Percentiles rank a stretch among this genome's conserved stretches.
Conservation (phyloP, 1,139 yeast genomes). For the Nakaseomyces delphensis region DNA sequence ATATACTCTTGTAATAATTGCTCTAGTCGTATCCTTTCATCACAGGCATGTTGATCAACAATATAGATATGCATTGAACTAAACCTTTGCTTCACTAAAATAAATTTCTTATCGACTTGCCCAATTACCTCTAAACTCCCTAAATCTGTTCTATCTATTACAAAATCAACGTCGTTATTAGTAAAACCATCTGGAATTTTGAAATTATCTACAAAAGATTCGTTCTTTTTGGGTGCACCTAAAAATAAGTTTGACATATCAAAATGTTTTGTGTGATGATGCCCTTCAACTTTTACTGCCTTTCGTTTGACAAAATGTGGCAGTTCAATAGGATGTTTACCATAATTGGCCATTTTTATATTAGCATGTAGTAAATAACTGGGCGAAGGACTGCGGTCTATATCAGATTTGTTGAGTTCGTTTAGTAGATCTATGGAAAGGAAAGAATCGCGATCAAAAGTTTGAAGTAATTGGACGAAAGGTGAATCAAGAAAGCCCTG, state of each 20-base stretch:
- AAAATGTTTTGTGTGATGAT: background rate
- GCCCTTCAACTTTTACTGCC: background rate
- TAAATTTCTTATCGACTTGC: constrained; percentile 56
- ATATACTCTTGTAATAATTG: constrained; percentile 31
- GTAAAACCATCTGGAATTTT: background rate
- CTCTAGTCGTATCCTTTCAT: constrained; percentile 59
- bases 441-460: background rate
- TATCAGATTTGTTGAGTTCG: background rate
- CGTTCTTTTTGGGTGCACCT: background rate
- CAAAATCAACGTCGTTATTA: constrained; percentile 8
- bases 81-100: constrained; percentile 35
- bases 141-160: constrained; percentile 14
- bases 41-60: constrained; percentile 75
- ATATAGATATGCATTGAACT: constrained; percentile 30
- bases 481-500: constrained; percentile 21
- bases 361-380: background rate
- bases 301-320: background rate
- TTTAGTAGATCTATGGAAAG: background rate
- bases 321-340: background rate
- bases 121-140: constrained; percentile 30
- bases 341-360: constrained; percentile 1
- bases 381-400: background rate
- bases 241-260: background rate
- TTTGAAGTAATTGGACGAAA: background rate
- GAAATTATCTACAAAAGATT: background rate